A percentile compares a stretch with the other conserved stretches of the same genome.
Conservation (phyloP, 2,329 filamentous ascomycete genomes). For the Fusarium nanum region DNA sequence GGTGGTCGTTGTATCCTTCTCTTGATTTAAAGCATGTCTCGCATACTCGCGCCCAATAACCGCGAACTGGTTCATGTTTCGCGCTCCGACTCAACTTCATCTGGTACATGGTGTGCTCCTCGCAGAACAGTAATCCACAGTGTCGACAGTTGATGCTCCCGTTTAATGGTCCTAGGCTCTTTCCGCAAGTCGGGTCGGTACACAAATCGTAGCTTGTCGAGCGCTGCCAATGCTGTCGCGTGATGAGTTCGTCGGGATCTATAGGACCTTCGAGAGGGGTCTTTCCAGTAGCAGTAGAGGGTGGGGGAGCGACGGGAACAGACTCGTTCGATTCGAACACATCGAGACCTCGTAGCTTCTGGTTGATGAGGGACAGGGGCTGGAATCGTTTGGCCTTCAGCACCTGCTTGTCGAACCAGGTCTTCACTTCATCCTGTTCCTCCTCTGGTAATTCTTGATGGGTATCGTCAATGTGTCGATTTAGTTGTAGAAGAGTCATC, state of each 20-base stretch:
- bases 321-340: slow-evolving; percentile 94
- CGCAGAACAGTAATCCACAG: slow-evolving; percentile 93
- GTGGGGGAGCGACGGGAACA: slow-evolving; percentile 47
- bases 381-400: slow-evolving; percentile 94
- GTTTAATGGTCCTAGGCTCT: slow-evolving; percentile 80
- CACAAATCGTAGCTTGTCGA: slow-evolving; percentile 80
- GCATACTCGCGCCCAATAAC: slow-evolving; percentile 93
- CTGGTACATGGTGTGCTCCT: slow-evolving; percentile 99
- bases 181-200: slow-evolving; percentile 87
- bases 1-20: slow-evolving; percentile 93
- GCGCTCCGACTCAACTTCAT: slow-evolving; percentile 96
- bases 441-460: slow-evolving; percentile 91
- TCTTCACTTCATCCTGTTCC: slow-evolving; percentile 93
- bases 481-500: slow-evolving; percentile 93
- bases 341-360: slow-evolving; percentile 91
- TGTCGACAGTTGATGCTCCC: slow-evolving; percentile 93
- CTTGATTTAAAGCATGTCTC: slow-evolving; percentile 99
- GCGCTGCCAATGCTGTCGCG: slow-evolving; percentile 88
- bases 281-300: slow-evolving; percentile 52
- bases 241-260: slow-evolving; percentile 92
- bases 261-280: slow-evolving; percentile 57
- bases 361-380: slow-evolving; percentile 88
- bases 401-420: slow-evolving; percentile 96
- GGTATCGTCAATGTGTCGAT: slow-evolving; percentile 84
- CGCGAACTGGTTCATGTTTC: slow-evolving; percentile 87